Evolutionary conservation across 208 protist genomes (phyloP).

Genomic region (Hexamita inflata): DNA sequence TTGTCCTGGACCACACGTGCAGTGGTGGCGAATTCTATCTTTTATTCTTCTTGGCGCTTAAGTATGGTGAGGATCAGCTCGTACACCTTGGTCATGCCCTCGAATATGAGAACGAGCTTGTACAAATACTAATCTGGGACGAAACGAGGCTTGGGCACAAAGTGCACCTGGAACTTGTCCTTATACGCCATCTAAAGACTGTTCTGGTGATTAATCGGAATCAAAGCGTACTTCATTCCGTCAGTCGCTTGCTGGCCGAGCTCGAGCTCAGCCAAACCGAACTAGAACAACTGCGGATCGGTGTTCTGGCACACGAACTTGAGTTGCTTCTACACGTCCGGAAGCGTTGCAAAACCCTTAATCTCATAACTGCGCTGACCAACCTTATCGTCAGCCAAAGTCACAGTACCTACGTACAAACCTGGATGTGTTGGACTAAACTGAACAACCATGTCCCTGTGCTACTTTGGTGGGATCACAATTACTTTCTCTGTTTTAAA

Average conservation of each 20-base stretch:
- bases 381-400: neutral
- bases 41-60: neutral
- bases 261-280: neutral
- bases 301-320: neutral
- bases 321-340: neutral
- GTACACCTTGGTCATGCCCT: neutral
- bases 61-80: neutral
- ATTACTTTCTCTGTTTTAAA: neutral
- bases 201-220: neutral
- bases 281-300: neutral
- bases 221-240: neutral
- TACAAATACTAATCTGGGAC: neutral
- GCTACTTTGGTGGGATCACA: neutral
- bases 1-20: neutral
- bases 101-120: neutral
- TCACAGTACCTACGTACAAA: neutral
- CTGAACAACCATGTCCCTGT: neutral
- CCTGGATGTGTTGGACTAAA: slow-evolving; percentile 25
- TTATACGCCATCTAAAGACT: neutral
- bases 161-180: neutral
- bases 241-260: neutral
- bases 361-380: neutral
- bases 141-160: neutral
- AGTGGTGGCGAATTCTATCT: neutral
- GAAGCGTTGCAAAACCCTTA: neutral